Conservation (phyloP, 805 yeast species). For the Candida manassasensis region DNA sequence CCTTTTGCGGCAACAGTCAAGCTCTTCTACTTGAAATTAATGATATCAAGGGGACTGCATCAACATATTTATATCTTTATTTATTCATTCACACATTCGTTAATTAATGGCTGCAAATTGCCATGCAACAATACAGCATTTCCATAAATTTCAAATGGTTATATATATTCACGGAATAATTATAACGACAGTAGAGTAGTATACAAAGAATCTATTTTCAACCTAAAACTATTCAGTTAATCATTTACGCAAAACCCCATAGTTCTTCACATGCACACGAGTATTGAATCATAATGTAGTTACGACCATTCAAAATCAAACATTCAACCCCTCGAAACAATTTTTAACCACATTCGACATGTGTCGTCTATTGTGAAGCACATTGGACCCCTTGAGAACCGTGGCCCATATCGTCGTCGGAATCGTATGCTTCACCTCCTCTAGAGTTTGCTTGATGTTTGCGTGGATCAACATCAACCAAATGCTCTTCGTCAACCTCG, state of each 20-base stretch:
- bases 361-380: conserved; percentile 72
- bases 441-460: conserved; percentile 45
- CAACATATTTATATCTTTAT: too few species aligned
- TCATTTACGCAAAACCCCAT: too few species aligned
- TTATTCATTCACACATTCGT: too few species aligned
- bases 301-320: not conserved
- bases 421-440: conserved; percentile 39
- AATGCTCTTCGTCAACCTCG: conserved; percentile 74
- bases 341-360: not conserved
- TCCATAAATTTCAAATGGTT: not conserved
- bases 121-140: not conserved
- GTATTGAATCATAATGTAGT: not conserved
- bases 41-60: too few species aligned
- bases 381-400: conserved; percentile 82
- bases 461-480: conserved; percentile 63
- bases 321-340: not conserved
- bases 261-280: not conserved
- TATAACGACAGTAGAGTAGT: not conserved
- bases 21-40: too few species aligned
- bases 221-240: not conserved
- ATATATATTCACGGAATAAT: conserved; percentile 1
- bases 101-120: not conserved
- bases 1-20: too few species aligned
- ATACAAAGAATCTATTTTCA: conserved; percentile 2
- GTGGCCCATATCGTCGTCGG: conserved; percentile 45